A percentile compares a stretch with the other conserved stretches of the same genome.
Conservation (phyloP, 2,329 filamentous ascomycete genomes). For the Helotiales sp. region DNA sequence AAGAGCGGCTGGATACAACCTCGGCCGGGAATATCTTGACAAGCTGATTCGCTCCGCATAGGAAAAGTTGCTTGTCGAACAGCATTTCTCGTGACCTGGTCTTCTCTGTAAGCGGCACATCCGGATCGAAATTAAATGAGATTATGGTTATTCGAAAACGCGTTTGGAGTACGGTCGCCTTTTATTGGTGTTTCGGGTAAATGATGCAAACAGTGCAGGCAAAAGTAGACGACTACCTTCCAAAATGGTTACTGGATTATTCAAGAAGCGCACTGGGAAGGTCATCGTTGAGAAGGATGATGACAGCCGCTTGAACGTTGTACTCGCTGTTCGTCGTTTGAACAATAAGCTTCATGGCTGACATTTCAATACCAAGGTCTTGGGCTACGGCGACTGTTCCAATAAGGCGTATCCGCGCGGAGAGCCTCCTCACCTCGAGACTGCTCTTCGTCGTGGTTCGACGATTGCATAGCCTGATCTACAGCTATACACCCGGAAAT, state of each 20-base stretch:
- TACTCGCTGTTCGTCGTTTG: not conserved
- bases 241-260: too few species aligned
- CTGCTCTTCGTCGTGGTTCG: not conserved
- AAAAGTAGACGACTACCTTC: too few species aligned
- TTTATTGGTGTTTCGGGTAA: conserved; percentile 14
- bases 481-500: conserved; percentile 14
- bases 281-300: not conserved
- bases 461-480: conserved; percentile 20
- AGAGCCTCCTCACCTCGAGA: not conserved
- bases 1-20: conserved; percentile 12
- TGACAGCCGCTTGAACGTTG: not conserved
- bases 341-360: not conserved
- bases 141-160: conserved; percentile 3
- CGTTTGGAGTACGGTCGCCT: not conserved
- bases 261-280: not conserved
- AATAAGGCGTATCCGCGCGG: too few species aligned
- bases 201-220: conserved; percentile 1
- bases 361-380: not conserved
- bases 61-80: not conserved
- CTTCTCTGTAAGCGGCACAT: conserved; percentile 10
- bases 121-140: conserved; percentile 9
- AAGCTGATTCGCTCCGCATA: not conserved
- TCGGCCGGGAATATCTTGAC: conserved; percentile 3
- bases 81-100: conserved; percentile 10
- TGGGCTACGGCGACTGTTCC: not conserved